Base-by-base conservation (phyloP, 306 rosid species). In the Trifolium dubium region DNA sequence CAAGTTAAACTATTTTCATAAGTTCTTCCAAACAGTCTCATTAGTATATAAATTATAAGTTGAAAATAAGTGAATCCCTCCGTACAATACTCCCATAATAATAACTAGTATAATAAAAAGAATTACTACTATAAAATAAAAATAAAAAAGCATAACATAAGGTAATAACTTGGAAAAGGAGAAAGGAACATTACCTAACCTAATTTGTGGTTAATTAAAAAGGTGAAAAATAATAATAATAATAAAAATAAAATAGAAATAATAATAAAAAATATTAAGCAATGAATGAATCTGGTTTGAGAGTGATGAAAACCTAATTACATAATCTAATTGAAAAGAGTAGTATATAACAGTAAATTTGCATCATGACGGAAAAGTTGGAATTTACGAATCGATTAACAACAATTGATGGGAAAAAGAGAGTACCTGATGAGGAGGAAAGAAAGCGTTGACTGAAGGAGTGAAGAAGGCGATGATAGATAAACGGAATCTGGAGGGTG, bases 141-240 rank as follows among this genome's bases (percentile, higher is more conserved):
- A 37, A 1, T 5, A 17, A 5, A 17, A 18, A 14, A 47, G 18
- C 2, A 17, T 6, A 18, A 17, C 0, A 72, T n/a, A 43, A 73
- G 18, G 23, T 0, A 13, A 49, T 1, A 14, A 9, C 79, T 65
- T 73, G 29, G 62, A 69, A 37, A 64, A 63, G 43, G 50, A 68
- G 73, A 65, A 60, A 75, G 66, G 70, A 51, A 64, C 51, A 81
- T 17, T 56, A 64, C 73, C 68, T 58, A 74, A 73, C 79, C 78
- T 69, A 77, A 64, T 13, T 44, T 11, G 2, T 3, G n/a, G n/a
- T n/a, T n/a, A n/a, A 23, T 23, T 23, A 23, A 23, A 23, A 23
- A 23, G 23, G 1, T 23, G 23, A 1, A 23, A 23, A 23, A 23
- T 23, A 23, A 23, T 23, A 23, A 23, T 23, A 23, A 23, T 23